Evolutionary conservation across 176 grass and related monocot species (phyloP).

Genomic region (Miscanthus lutarioriparius): DNA sequence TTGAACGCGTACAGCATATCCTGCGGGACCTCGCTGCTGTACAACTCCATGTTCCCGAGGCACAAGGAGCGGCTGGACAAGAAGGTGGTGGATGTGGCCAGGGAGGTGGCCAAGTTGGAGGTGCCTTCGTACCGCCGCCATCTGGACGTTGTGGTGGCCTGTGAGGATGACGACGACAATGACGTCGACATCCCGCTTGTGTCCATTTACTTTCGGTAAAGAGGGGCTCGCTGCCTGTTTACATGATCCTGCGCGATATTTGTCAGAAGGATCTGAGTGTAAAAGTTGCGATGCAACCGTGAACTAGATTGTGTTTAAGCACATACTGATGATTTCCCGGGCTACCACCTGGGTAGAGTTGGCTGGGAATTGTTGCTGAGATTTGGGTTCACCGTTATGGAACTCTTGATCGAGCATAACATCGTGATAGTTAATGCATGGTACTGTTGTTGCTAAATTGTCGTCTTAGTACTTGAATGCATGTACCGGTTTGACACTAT

Average conservation of each 20-base stretch:
- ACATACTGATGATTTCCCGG: neutral
- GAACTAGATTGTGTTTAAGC: conserved; percentile 18
- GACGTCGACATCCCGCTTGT: conserved; percentile 86
- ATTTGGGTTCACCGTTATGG: conserved; percentile 14
- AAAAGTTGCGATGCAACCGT: neutral
- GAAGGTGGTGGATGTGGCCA: conserved; percentile 70
- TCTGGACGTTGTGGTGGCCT: conserved; percentile 75
- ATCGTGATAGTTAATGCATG: neutral
- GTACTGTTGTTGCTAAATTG: neutral
- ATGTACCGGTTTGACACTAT: neutral
- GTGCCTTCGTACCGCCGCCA: conserved; percentile 69
- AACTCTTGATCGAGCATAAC: conserved; percentile 1
- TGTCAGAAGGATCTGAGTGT: neutral
- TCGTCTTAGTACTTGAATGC: neutral
- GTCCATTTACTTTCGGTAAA: conserved; percentile 74
- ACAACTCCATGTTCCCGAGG: conserved; percentile 94
- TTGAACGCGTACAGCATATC: conserved; percentile 88
- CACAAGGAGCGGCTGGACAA: conserved; percentile 79
- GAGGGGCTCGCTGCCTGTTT: neutral
- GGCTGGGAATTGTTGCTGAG: neutral
- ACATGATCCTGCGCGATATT: neutral
- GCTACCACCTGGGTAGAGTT: conserved; percentile 23
- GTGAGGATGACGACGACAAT: conserved; percentile 90
- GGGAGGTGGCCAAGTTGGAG: conserved; percentile 79
- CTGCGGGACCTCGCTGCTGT: conserved; percentile 76